Base-by-base conservation (phyloP, 257 asterid species). In the Dorcoceras hygrometricum region DNA sequence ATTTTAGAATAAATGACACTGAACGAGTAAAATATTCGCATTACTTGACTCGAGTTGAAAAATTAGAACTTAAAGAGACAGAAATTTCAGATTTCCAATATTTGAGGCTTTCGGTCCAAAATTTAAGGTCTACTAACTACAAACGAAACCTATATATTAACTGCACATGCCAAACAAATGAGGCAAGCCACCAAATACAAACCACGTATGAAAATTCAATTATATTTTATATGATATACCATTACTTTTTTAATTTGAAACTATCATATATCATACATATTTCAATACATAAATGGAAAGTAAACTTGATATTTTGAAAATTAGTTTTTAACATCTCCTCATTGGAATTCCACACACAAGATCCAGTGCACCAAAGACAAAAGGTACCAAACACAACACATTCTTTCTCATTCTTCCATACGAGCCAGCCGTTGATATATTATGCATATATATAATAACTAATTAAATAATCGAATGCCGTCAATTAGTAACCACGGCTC, bases 181-280 rank as follows among this genome's bases (percentile, higher is more conserved):
- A 69, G 76, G 77, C 75, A 63, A 68, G 69, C 76, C 71, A 75
- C 63, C 75, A 71, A 75, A 66, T 66, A 56, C 39, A 25, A 39
- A 58, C 59, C 16, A n/a, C 16, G 27, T 43, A 3, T 3, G 14
- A 26, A 57, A 46, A 19, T 6, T 19, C 2, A 0, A 31, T 34
- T 39, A 39, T 39, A 39, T 51, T 4, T 23, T 29, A 29, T 29
- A 29, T n/a, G n/a, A n/a, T n/a, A n/a, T n/a, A n/a, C n/a, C n/a
- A n/a, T n/a, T n/a, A n/a, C n/a, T n/a, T n/a, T n/a, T n/a, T n/a
- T n/a, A n/a, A n/a, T n/a, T n/a, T n/a, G n/a, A n/a, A n/a, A n/a
- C n/a, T n/a, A n/a, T n/a, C n/a, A n/a, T n/a, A 5, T 57, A 72
- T 59, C 60, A 65, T 46, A 67, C 77, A 59, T 56, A 55, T 68